Base-by-base conservation (phyloP, 78 protist genomes). In the Dictyostelium capitatum region DNA sequence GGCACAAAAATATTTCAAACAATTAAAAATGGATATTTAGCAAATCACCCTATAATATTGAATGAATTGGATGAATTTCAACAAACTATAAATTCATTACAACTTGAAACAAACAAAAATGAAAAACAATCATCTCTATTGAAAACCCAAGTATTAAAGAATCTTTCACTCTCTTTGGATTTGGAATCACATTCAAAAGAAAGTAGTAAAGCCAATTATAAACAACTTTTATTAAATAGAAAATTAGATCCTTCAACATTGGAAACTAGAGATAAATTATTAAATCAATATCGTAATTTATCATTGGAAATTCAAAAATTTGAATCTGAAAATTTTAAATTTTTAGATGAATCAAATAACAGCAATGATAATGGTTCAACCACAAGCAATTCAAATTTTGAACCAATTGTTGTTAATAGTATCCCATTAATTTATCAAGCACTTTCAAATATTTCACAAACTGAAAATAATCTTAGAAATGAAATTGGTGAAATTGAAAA, bases 171-270 rank as follows among this genome's bases (percentile, higher is more conserved):
- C 12, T 77, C 82, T 6, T 28, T 77, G 46, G 65, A 77, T 23
- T 50, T 77, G 6, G 82, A 77, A 50, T 37, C 32, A 9, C 65
- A 77, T 37, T 23, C 30, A 4, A 53, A 77, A 50, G 25, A 73
- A 10, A 10, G 23, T 8, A 43, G 15, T 3, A n/a, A n/a, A 8
- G 1, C 50, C 5, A 73, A 73, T 25, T 77, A 77, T 50, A 62
- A 77, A 51, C 30, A 73, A n/a, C 15, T 73, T 4, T n/a, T 73
- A 10, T 30, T 64, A 6, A 77, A 77, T 50, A 46, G 82, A 37
- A 77, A 77, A 48, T 30, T 77, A 23, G 82, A 77, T 77, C 82
- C 82, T 7, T 14, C 46, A 50, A 50, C 82, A 23, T 23, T 50
- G 7, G 67, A 77, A 25, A 62, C 14, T 12, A 43, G 19, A 28